Evolutionary conservation across 2,329 filamentous ascomycete species (phyloP), one percentile per base, ranked within the genome.

Genomic region (Colletotrichum cereale): DNA sequence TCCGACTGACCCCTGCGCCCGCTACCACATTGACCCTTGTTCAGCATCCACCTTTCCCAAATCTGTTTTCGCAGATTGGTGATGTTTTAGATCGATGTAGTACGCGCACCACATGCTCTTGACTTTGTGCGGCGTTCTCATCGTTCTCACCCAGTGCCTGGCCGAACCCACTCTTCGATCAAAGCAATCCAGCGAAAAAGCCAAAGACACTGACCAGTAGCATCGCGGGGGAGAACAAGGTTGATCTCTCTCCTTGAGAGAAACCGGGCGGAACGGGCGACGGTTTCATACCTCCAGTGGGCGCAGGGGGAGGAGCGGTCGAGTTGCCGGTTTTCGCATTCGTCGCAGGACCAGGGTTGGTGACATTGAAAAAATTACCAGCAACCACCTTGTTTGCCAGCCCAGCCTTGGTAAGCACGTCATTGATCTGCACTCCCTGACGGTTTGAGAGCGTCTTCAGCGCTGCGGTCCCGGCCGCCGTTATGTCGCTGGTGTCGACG

Each of bases 291-390:
- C 53, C 42, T 21, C 53, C 40, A 3, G 42, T 52, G 5, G 52
- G 40, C 5, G 62, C 38, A 2, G 52, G 29, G 10, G 64, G 40
- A 8, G 64, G 24, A 34, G 4, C 38, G 24, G 44, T 61, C 12
- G 26, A 31, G 31, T 50, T 48, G 26, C 5, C 12, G 21, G 38
- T 67, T 2, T 60, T 55, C 11, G 55, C 55, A 14, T 60, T 56
- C 31, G 57, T 48, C 14, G 57, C 57, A n/a, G 62, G 66, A 10
- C 71, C 80, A 2, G 78, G 70, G 73, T 83, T 83, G 14, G 80
- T 81, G 21, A 83, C 81, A 65, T 80, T 82, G 71, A 78, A 83
- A 66, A 77, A 83, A 64, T 81, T 81, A 10, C 79, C 81, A 0
- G 80, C 81, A 6, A 82, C 79, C 1, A 82, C 78, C 57, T 74